Evolutionary conservation across 192 early-diverging fungal species (phyloP), one percentile per base, ranked within the genome.

Genomic region (Tieghemiomyces parasiticus): DNA sequence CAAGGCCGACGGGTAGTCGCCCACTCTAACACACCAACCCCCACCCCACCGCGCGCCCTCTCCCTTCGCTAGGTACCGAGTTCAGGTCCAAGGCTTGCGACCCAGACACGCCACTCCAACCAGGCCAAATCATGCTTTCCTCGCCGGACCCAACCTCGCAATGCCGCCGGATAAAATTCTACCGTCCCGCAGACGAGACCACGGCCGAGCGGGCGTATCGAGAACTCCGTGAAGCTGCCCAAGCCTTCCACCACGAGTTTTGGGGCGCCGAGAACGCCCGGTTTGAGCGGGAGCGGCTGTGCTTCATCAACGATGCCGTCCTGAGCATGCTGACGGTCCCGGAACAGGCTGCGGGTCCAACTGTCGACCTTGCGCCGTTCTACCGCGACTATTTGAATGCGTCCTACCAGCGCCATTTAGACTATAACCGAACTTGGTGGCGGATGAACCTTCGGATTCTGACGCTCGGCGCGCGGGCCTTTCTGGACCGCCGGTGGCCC

Each of bases 171-270:
- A 56, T 34, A 10, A 56, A 56, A 56, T 35, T 56, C 54, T 56
- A 56, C 24, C 54, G 33, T 2, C 54, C 54, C 29, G 29, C 54
- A 14, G 20, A 56, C 33, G 54, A 56, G 33, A 56, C 54, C 14
- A 26, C 31, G 20, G 54, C 54, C 31, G 16, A 56, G 24, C 54
- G 33, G 30, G 54, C 20, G 34, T 56, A 56, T 29, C 54, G 54
- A 30, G 54, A 56, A 24, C 54, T 56, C 19, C 54, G 54, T 0
- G 54, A 56, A 56, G 1, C 29, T 1, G 31, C 34, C 54, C 31
- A 34, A 19, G 30, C 29, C 20, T 34, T 56, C 54, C 54, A 56
- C 32, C 54, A 34, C 31, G 19, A 56, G 1, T 56, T 56, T 56
- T 56, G 54, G 54, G 0, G 14, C 54, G 1, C 12, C 8, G 29